These are phyloP conservation scores for Hypholoma sublateritium DNA, from an alignment of 768 basidiomycete genomes.

Conservation along the genomic window DNA sequence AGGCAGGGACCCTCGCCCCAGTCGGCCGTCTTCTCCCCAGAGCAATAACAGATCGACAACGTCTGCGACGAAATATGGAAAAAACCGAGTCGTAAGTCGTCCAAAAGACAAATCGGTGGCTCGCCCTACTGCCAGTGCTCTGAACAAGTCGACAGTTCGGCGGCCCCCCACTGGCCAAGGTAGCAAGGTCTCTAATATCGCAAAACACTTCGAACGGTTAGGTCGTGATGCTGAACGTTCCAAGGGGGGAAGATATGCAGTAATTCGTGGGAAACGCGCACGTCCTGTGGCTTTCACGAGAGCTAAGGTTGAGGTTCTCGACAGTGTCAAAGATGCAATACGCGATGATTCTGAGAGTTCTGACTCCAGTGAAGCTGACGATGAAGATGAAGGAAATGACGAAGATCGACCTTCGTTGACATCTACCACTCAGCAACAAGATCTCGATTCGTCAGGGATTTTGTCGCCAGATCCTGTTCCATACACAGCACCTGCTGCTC, in stretches of 20 bases:
- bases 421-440: conserved; percentile 24
- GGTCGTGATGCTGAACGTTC: conserved; percentile 71
- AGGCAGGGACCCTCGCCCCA: conserved; percentile 39
- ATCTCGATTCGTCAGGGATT: conserved; percentile 24
- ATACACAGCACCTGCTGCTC: conserved; percentile 25
- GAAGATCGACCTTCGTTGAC: conserved; percentile 32
- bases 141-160: conserved; percentile 54
- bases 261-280: conserved; percentile 82
- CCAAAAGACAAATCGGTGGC: conserved; percentile 40
- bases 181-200: conserved; percentile 81
- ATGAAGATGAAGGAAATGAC: conserved; percentile 51
- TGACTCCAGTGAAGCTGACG: conserved; percentile 61
- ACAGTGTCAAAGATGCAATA: conserved; percentile 90
- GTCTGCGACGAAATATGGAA: conserved; percentile 32
- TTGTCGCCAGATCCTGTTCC: conserved; percentile 21
- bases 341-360: conserved; percentile 65
- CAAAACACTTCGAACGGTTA: conserved; percentile 89
- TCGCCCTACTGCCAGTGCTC: conserved; percentile 43
- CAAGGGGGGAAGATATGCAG: conserved; percentile 71
- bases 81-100: conserved; percentile 36
- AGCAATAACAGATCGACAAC: conserved; percentile 30
- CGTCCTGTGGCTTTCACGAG: conserved; percentile 89
- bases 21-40: conserved; percentile 46
- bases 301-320: conserved; percentile 85
- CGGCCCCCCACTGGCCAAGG: conserved; percentile 48